Evolutionary conservation across 768 basidiomycete genomes (phyloP).

Genomic region (Tylopilus sp.): DNA sequence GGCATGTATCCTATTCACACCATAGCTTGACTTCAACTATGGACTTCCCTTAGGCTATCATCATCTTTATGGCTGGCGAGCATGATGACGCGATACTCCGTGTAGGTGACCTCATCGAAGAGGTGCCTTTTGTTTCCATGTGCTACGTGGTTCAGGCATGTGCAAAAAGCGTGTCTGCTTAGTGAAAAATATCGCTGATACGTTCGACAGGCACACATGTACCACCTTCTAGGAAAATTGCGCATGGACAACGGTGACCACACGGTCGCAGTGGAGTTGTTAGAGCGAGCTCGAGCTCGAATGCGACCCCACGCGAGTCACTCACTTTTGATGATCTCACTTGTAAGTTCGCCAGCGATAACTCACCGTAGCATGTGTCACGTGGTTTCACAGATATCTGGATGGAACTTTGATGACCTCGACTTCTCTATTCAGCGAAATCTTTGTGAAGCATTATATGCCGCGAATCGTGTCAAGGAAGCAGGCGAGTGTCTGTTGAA

Average conservation of each 20-base stretch:
- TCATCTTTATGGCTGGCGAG: constrained; percentile 1
- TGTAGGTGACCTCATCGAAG: not conserved
- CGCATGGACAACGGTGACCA: not conserved
- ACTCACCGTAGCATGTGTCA: not conserved
- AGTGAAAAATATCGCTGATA: not conserved
- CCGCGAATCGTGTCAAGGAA: not conserved
- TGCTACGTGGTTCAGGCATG: not conserved
- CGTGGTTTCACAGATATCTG: not conserved
- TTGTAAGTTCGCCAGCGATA: not conserved
- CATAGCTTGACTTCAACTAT: no score
- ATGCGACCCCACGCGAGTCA: not conserved
- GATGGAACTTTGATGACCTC: not conserved
- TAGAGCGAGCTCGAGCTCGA: not conserved
- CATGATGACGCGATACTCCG: not conserved
- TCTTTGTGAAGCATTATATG: constrained; percentile 1
- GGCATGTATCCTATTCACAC: not conserved
- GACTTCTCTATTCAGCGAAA: not conserved
- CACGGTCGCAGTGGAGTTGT: not conserved
- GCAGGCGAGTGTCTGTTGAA: not conserved
- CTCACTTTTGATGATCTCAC: not conserved
- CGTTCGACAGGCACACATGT: not conserved
- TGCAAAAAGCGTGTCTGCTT: not conserved
- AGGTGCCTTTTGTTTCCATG: not conserved
- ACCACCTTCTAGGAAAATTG: not conserved
- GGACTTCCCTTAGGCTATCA: not conserved